These are phyloP conservation scores for Ambispora gerdemannii DNA, from an alignment of 192 early-diverging fungal genomes.

Conservation along the genomic window DNA sequence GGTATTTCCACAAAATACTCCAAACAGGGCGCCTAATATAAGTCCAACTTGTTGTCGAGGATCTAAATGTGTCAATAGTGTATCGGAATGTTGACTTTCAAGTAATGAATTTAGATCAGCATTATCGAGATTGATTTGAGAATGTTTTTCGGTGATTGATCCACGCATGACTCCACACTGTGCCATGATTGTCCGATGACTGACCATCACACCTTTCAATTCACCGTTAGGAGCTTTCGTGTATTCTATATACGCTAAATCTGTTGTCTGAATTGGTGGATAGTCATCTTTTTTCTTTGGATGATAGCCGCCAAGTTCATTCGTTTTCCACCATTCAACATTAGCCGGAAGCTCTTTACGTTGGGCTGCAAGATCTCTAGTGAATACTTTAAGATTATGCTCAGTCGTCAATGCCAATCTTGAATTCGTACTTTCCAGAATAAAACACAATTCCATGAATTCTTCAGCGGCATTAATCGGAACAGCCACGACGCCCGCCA, in stretches of 20 bases:
- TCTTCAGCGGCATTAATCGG: conserved; percentile 82
- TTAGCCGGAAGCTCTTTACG: conserved; percentile 62
- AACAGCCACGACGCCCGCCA: conserved; percentile 77
- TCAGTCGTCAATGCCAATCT: conserved; percentile 80
- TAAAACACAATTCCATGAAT: conserved; percentile 71
- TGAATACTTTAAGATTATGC: conserved; percentile 67
- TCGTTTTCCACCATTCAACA: conserved; percentile 82
- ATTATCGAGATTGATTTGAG: background rate
- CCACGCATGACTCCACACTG: conserved; percentile 57
- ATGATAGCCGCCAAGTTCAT: conserved; percentile 66
- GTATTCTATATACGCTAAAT: conserved; percentile 83
- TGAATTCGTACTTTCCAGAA: conserved; percentile 64
- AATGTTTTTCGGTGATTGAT: background rate
- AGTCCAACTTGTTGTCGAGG: conserved; percentile 81
- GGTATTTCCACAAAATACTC: conserved; percentile 69
- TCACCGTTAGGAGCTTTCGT: conserved; percentile 79
- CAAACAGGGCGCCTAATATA: conserved; percentile 59
- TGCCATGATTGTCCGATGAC: conserved; percentile 70
- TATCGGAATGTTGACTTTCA: conserved; percentile 43
- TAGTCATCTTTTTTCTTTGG: conserved; percentile 57
- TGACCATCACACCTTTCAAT: conserved; percentile 78
- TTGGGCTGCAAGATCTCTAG: conserved; percentile 63
- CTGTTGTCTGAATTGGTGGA: conserved; percentile 47
- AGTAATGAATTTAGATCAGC: background rate
- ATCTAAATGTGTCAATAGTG: conserved; percentile 68